phyloP scores from a whole-genome alignment of 2,329 filamentous ascomycete genomes.

The Waltergamsia citrina region DNA sequence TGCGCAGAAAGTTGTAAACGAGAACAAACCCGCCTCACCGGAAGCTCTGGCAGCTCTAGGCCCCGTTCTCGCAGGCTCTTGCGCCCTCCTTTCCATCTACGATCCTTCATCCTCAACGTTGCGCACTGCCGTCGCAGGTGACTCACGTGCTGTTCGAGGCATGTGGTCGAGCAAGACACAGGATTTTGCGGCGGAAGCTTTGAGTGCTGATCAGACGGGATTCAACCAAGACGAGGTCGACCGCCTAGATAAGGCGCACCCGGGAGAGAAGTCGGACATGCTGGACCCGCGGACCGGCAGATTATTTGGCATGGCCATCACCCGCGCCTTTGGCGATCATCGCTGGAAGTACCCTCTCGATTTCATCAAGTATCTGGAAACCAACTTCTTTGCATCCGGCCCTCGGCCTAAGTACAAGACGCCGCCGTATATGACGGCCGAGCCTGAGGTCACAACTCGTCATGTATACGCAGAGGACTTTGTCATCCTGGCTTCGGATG shows the following conservation, averaged over 20 bases:
- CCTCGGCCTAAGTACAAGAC: constrained; percentile 35
- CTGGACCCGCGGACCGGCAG: constrained; percentile 38
- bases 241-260: constrained; percentile 48
- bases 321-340: constrained; percentile 59
- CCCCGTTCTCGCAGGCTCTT: constrained; percentile 42
- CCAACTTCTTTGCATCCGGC: constrained; percentile 13
- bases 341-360: constrained; percentile 57
- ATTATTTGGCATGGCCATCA: constrained; percentile 50
- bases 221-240: constrained; percentile 48
- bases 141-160: constrained; percentile 58
- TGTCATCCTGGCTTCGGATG: constrained; percentile 57
- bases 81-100: constrained; percentile 53
- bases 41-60: constrained; percentile 20
- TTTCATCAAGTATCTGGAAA: constrained; percentile 1
- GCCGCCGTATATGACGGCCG: constrained; percentile 59
- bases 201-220: constrained; percentile 59
- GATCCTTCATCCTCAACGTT: constrained; percentile 43
- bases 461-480: constrained; percentile 41
- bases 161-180: constrained; percentile 25
- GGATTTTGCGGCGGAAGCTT: constrained; percentile 39
- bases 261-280: constrained; percentile 48
- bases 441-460: constrained; percentile 53
- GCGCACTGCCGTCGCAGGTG: constrained; percentile 56
- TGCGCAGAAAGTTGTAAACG: constrained; percentile 20
- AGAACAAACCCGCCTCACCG: constrained; percentile 15